Evolutionary conservation across 164 flowering plant species (phyloP), one percentile per base, ranked within the genome.

Genomic region (Aristolochia californica): DNA sequence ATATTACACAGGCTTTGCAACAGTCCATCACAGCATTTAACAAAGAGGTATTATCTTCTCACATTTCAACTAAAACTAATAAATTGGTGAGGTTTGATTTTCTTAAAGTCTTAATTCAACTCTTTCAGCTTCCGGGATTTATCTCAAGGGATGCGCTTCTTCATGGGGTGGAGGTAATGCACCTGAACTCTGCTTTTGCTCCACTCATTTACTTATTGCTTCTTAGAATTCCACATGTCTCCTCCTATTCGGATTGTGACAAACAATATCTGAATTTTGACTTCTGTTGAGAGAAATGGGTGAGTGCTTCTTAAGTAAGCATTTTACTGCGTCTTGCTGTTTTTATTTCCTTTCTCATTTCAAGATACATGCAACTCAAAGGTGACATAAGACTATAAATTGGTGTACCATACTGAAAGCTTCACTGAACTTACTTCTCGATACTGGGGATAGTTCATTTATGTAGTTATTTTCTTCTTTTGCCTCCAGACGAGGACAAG

Each of bases 101-200:
- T 18, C 17, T 28, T n/a, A 13, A 5, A 27, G 38, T 30, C 43
- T 55, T 55, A 16, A 26, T 28, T 25, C 9, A 47, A 38, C 53
- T 53, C 34, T 60, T 73, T 61, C 80, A 91, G 98, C 74, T 91
- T 55, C 96, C 95, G 25, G 98, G 98, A 58, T 91, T 84, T 62
- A 76, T 91, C 62, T 79, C 87, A 18, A 68, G 72, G 2, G 83
- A 75, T 22, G 98, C 85, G 26, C 96, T 91, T 75, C 93, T 91
- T 58, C 98, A 91, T 68, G 98, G 96, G 60, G 96, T 91, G 8
- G 98, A 91, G 98, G 96, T 90, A 81, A 43, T 47, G 22, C 56
- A 13, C 26, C 44, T 3, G 16, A 49, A 13, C 18, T 24, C 14
- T 50, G 13, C 11, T 22, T 22, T 21, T 30, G 28, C 1, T 13